A percentile compares a stretch with the other conserved stretches of the same genome.
These are phyloP conservation scores for Debaryomyces coudertii DNA, from an alignment of 1,139 yeast species.

Conservation along the genomic window DNA sequence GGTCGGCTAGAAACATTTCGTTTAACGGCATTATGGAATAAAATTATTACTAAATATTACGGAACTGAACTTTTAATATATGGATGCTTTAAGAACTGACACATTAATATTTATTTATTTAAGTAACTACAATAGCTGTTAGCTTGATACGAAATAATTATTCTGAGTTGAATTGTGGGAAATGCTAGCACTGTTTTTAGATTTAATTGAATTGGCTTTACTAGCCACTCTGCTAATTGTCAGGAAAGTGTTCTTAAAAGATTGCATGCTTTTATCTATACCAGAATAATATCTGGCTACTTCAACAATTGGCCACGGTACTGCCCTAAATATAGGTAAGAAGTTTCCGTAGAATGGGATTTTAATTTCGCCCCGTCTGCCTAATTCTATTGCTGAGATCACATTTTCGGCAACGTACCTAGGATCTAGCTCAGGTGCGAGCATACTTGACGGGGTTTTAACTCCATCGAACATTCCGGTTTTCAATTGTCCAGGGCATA, in stretches of 20 bases:
- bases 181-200: constrained; percentile 7
- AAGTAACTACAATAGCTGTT: background rate
- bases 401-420: constrained; percentile 61
- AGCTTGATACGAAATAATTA: background rate
- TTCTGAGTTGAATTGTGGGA: background rate
- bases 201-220: constrained; percentile 22
- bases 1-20: constrained; percentile 14
- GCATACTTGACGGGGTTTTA: constrained; percentile 64
- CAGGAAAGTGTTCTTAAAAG: constrained; percentile 29
- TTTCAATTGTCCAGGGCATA: constrained; percentile 85
- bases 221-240: constrained; percentile 19
- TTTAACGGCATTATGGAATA: constrained; percentile 1
- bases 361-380: constrained; percentile 69
- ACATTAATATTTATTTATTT: background rate
- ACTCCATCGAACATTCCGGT: constrained; percentile 76
- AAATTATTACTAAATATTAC: background rate
- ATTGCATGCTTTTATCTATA: constrained; percentile 59
- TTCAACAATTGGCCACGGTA: constrained; percentile 74
- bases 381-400: constrained; percentile 57
- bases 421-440: constrained; percentile 86
- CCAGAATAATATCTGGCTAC: constrained; percentile 58
- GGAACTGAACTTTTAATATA: background rate
- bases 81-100: background rate
- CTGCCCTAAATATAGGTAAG: constrained; percentile 67
- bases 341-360: constrained; percentile 76